Evolutionary conservation across 1,139 yeast genomes (phyloP), one percentile per base, ranked within the genome.

Genomic region (Sugiyamaella castrensis): DNA sequence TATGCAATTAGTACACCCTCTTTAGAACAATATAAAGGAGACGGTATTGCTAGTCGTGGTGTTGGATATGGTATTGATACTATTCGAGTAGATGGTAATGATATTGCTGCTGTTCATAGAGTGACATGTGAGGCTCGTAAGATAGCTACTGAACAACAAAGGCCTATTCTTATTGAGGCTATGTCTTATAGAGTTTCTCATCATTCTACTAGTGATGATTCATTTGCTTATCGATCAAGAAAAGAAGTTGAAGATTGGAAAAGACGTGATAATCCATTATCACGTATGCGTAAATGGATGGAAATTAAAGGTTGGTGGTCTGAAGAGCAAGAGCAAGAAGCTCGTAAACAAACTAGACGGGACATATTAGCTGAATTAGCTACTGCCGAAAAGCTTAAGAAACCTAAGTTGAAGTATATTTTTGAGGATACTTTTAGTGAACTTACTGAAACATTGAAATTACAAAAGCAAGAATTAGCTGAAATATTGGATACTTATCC

Each of bases 121-220:
- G 71, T 59, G 24, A 65, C 70, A 1, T 49, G 52, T 31, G 54
- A 49, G 19, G 70, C 71, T 6, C 57, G 71, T 16, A 56, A 58
- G 28, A 46, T 59, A 36, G 71, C 70, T 9, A 56, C 66, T 28
- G 50, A 52, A n/a, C 50, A 63, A n/a, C 61, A 64, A 46, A 52
- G 55, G 41, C 70, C 71, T 7, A 64, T 67, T 15, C 59, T 67
- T 30, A 63, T 67, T 40, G 71, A 67, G 50, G 69, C 70, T 41
- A 67, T 67, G 71, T 61, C 69, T 8, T 67, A 67, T 55, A 58
- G 71, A 24, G 67, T 66, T 7, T 64, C 70, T 1, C 71, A 67
- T 51, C 71, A 67, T 53, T 67, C 71, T 8, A 67, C 71, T 6
- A 62, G 68, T 7, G 71, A 67, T 46, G 71, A 67, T 56, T 65